A percentile compares a stretch with the other conserved stretches of the same genome.
These are phyloP conservation scores for Chionographis japonica DNA, from an alignment of 106 monocot genomes.

Conservation along the genomic window DNA sequence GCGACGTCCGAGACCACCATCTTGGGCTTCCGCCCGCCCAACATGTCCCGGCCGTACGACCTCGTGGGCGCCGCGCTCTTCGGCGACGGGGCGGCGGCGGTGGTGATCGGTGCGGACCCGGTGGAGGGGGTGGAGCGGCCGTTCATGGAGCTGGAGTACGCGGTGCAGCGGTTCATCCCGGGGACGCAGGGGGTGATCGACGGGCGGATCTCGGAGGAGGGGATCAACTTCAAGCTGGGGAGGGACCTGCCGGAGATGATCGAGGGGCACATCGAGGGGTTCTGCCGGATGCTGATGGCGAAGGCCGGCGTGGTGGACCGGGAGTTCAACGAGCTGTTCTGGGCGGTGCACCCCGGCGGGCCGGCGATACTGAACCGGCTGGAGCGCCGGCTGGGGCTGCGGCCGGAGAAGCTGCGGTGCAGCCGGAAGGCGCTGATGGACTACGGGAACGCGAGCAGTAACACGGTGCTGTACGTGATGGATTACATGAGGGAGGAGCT, in stretches of 20 bases:
- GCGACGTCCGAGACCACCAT: conserved; percentile 75
- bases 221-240: conserved; percentile 69
- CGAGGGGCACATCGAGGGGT: conserved; percentile 52
- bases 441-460: conserved; percentile 83
- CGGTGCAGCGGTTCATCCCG: conserved; percentile 61
- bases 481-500: conserved; percentile 74
- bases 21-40: conserved; percentile 69
- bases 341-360: conserved; percentile 88
- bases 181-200: conserved; percentile 54
- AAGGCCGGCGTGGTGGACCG: conserved; percentile 14
- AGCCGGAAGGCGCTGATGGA: conserved; percentile 70
- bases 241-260: conserved; percentile 65
- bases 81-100: conserved; percentile 78
- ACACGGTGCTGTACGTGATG: conserved; percentile 74
- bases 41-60: conserved; percentile 57
- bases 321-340: conserved; percentile 62
- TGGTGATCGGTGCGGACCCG: conserved; percentile 58
- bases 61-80: conserved; percentile 85
- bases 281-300: conserved; percentile 44
- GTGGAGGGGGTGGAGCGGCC: conserved; percentile 21
- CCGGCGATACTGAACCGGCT: conserved; percentile 77
- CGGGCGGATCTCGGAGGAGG: conserved; percentile 62
- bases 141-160: conserved; percentile 49
- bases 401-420: conserved; percentile 51
- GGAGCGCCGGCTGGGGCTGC: conserved; percentile 54